Base-by-base conservation (phyloP, 345 rosid genomes). In the Rhizophora mangle region DNA sequence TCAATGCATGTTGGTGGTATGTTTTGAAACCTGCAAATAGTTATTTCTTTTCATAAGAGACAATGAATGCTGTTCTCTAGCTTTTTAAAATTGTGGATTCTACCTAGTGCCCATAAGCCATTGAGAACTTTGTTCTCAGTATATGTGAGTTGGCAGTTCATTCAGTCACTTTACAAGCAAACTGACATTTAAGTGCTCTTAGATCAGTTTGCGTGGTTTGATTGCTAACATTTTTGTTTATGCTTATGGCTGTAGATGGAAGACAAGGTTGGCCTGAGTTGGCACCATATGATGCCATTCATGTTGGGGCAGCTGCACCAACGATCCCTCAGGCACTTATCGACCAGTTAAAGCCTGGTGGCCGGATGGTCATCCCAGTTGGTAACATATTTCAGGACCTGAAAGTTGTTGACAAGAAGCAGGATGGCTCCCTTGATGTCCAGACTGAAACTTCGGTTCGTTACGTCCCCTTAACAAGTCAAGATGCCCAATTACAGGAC, bases 281-380 rank as follows among this genome's bases (percentile, higher is more conserved):
- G 77, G 93, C 96, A 22, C 95, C 88, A 0, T 96, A 96, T 65
- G 97, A 96, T 78, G 98, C 97, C 0, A 90, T 92, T 64, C 99
- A 96, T 59, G 99, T 96, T 11, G 99, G 99, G 47, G 99, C 99
- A 31, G 99, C 99, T 2, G 98, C 99, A 39, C 72, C 89, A 2
- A 93, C 90, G 67, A 85, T 96, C 21, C 99, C 98, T 3, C 87
- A 78, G 76, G 69, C 93, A 1, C 97, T 96, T 19, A 63, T 96
- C 51, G 90, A 92, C 72, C 99, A 96, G 80, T 76, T 96, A 71
- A 96, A 96, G 77, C 96, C 98, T 0, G 98, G 99, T 27, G 99
- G 99, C 26, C 78, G 96, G 77, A 87, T 96, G 98, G 99, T 96
- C 69, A 96, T 96, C 61, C 99, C 99, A 0, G 95, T 96, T 15